Percentiles rank a stretch among this genome's conserved stretches.
Evolutionary conservation across 495 filamentous ascomycete genomes (phyloP).

Genomic region (Mycothermus thermophilus): DNA sequence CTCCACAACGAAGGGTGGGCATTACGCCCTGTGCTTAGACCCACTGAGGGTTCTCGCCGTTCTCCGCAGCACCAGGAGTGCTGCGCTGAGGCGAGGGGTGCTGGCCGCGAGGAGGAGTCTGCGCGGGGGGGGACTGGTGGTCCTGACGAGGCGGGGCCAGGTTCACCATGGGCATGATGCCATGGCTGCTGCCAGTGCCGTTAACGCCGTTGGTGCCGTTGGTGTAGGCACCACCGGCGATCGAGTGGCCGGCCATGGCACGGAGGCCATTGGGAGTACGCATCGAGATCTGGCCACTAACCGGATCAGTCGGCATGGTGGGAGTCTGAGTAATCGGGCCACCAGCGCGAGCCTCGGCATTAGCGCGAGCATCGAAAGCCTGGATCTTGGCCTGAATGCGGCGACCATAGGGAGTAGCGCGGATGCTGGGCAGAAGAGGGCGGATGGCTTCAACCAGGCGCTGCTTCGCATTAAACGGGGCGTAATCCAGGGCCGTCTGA

Average conservation of each 20-base stretch:
- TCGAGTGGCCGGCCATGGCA: conserved; percentile 18
- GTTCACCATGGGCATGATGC: too few relatives aligned
- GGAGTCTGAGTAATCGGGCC: conserved; percentile 17
- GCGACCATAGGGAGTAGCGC: conserved; percentile 81
- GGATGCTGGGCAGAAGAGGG: conserved; percentile 66
- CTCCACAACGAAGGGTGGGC: too few relatives aligned
- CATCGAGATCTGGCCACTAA: conserved; percentile 28
- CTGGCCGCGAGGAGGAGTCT: conserved; percentile 12
- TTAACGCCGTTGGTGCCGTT: conserved; percentile 19
- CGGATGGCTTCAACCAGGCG: conserved; percentile 70
- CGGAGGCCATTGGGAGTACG: conserved; percentile 20
- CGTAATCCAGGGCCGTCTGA: conserved; percentile 85
- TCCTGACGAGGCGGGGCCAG: too few relatives aligned
- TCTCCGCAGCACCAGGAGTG: conserved; percentile 8
- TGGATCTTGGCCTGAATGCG: conserved; percentile 79
- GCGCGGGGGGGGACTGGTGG: conserved; percentile 11
- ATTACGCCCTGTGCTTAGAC: conserved; percentile 13
- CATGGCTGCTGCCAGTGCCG: conserved; percentile 10
- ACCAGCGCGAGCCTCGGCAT: too few relatives aligned
- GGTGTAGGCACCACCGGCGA: conserved; percentile 12
- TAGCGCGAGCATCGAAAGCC: conserved; percentile 29
- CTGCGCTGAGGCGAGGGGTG: conserved; percentile 13
- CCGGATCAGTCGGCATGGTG: conserved; percentile 23
- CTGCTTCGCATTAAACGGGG: conserved; percentile 53
- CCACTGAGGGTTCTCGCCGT: conserved; percentile 17